Base-by-base conservation (phyloP, 2,329 filamentous ascomycete genomes). In the Aspergillus thermomutatus region DNA sequence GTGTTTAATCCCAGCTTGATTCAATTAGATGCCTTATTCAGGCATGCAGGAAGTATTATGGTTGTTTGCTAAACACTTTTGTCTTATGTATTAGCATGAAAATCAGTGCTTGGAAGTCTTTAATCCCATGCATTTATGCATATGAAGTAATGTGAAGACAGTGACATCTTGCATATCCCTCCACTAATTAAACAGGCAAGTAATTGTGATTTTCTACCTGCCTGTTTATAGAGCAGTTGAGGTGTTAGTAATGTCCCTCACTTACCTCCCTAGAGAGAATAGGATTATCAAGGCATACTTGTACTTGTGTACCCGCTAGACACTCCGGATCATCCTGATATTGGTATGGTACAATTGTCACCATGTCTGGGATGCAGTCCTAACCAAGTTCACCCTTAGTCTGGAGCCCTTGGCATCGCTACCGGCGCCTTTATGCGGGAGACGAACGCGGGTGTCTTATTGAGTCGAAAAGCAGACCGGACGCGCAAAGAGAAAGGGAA, bases 321-420 rank as follows among this genome's bases (percentile, higher is more conserved):
- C 73, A 0, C 81, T 80, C 64, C 82, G 79, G 74, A 59, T 82
- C 4, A 64, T 82, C 4, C 63, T 70, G 3, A 80, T 82, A 37
- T 59, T 77, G 19, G 79, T 79, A 63, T 61, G 72, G 64, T 9
- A 21, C 52, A 27, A 51, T 34, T 48, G n/a, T 37, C 47, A 19
- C 17, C 11, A 10, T 40, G n/a, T 31, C 14, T 14, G n/a, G 40
- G 10, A 48, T 27, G 7, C 14, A 21, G 4, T 17, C 21, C 21
- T 49, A 27, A 51, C 31, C n/a, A 45, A 34, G 21, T 19, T 55
- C 34, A 55, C 46, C 11, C 3, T 14, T 21, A 62, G 60, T 56
- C 56, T 19, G 60, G 49, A 3, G 11, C 56, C 23, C 25, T 61
- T 23, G 55, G 50, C 6, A 46, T 63, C 17, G 53, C 54, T 10